Evolutionary conservation across 2,329 filamentous ascomycete species (phyloP).

Genomic region (Aspergillus pseudoterreus): DNA sequence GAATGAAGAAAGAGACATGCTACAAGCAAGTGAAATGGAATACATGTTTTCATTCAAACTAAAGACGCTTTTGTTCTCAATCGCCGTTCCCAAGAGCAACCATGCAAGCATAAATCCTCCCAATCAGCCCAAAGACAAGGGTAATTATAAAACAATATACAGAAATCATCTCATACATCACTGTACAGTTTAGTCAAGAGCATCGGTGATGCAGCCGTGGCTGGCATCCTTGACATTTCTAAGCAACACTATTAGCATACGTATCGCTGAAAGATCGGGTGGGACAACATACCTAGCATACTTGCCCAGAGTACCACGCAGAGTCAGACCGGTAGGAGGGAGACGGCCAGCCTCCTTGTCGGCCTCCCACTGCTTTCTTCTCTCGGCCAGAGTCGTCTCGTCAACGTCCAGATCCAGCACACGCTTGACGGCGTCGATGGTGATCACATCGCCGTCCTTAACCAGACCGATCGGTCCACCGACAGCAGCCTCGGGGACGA

Average conservation of each 20-base stretch:
- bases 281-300: constrained; percentile 51
- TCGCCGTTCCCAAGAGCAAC: not conserved
- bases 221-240: constrained; percentile 45
- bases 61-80: not conserved
- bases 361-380: constrained; percentile 58
- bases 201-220: constrained; percentile 47
- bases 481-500: constrained; percentile 81
- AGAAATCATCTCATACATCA: constrained; percentile 4
- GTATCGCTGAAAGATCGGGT: not conserved
- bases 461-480: constrained; percentile 82
- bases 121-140: not conserved
- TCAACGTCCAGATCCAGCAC: constrained; percentile 63
- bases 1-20: too few species aligned
- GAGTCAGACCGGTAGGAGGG: constrained; percentile 53
- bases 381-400: constrained; percentile 59
- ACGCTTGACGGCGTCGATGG: constrained; percentile 75
- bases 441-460: constrained; percentile 73
- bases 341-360: constrained; percentile 36
- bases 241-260: not conserved
- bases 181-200: constrained; percentile 26
- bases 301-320: constrained; percentile 66
- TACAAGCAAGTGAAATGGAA: not conserved
- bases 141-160: constrained; percentile 5
- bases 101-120: not conserved
- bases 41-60: not conserved